Conservation (phyloP, 208 protist species). For the Leishmania aethiopica region DNA sequence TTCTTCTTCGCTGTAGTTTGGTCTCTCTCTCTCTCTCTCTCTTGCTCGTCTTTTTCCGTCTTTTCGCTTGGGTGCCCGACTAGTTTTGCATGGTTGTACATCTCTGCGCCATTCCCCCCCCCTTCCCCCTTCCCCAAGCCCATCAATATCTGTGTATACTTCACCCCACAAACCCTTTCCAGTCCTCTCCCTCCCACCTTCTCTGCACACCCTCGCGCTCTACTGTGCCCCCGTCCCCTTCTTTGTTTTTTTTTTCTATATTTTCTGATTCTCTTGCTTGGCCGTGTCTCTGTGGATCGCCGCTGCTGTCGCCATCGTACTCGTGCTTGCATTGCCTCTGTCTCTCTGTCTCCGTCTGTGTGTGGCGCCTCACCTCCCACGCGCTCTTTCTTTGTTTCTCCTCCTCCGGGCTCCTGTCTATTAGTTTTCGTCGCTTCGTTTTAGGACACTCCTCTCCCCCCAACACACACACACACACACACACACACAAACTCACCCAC, state of each 20-base stretch:
- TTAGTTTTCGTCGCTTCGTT: background rate
- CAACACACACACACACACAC: no score
- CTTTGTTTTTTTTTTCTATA: background rate
- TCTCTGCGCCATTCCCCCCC: background rate
- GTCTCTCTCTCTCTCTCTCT: background rate
- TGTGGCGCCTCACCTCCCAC: background rate
- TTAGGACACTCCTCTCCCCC: no score
- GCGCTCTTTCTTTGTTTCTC: background rate
- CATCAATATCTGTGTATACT: background rate
- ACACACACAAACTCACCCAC: no score
- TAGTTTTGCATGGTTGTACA: background rate
- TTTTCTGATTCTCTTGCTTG: no score
- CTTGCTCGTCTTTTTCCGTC: background rate
- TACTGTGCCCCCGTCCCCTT: background rate
- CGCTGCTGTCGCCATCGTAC: background rate
- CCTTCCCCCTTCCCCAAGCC: background rate
- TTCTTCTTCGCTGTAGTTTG: background rate
- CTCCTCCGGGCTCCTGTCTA: background rate
- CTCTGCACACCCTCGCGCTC: background rate
- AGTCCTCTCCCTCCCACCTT: background rate
- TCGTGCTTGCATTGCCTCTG: background rate
- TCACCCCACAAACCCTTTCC: background rate
- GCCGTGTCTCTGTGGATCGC: background rate
- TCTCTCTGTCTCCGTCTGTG: background rate
- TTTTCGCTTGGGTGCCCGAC: background rate